phyloP scores from a whole-genome alignment of 805 yeast species.

The Candida saitoana region DNA sequence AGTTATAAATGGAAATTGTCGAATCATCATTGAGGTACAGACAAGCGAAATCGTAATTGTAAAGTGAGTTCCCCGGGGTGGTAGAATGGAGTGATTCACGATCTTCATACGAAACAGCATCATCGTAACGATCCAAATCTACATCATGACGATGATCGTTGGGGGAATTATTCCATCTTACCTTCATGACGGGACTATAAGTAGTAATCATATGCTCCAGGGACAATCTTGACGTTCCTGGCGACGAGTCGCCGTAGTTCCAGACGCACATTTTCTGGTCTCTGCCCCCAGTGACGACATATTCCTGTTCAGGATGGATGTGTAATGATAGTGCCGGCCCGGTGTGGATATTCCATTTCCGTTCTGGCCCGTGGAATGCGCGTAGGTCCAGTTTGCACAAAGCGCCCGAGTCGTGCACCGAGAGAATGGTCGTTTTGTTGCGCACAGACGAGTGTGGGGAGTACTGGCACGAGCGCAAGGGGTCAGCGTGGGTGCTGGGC shows the following conservation, averaged over 20 bases:
- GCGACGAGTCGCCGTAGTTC: slow-evolving; percentile 40
- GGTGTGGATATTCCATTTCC: slow-evolving; percentile 79
- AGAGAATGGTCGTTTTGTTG: slow-evolving; percentile 50
- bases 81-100: slow-evolving; percentile 11
- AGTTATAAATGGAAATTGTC: slow-evolving; percentile 62
- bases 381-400: slow-evolving; percentile 87
- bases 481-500: slow-evolving; percentile 62
- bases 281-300: slow-evolving; percentile 86
- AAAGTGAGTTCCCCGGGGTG: slow-evolving; percentile 23
- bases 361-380: slow-evolving; percentile 47
- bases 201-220: slow-evolving; percentile 75
- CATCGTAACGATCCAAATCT: slow-evolving; percentile 17
- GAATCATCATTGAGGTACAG: slow-evolving; percentile 73
- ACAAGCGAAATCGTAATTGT: slow-evolving; percentile 66
- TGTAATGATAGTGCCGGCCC: slow-evolving; percentile 87
- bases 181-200: slow-evolving; percentile 75
- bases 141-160: slow-evolving; percentile 8
- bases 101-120: slow-evolving; percentile 17
- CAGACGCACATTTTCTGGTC: slow-evolving; percentile 80
- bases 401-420: slow-evolving; percentile 86
- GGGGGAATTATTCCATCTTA: slow-evolving; percentile 53
- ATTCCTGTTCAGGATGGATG: slow-evolving; percentile 83
- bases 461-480: slow-evolving; percentile 55
- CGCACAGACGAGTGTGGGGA: slow-evolving; percentile 47
- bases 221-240: slow-evolving; percentile 13